Base-by-base conservation (phyloP, 78 protist genomes). In the Dictyostelium intermedium region DNA sequence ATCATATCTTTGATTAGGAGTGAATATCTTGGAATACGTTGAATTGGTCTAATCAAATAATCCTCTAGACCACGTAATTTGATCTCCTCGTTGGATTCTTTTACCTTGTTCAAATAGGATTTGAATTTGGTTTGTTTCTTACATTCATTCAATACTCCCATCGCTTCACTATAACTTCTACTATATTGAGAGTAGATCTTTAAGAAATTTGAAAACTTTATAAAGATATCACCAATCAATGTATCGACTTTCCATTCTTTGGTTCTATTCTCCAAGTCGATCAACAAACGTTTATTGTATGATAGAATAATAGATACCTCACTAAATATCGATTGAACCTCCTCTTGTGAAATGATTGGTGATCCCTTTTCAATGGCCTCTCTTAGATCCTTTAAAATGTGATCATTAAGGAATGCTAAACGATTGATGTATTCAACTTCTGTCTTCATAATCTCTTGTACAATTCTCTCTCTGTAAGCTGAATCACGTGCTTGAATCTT, bases 391-490 rank as follows among this genome's bases (percentile, higher is more conserved):
- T 89, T 89, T 18, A 89, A 56, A 30, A 80, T 32, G 35, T 61
- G 66, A 80, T 78, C 87, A 32, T 83, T 66, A 41, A 89, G 56
- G 34, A 47, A 89, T n/a, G 74, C 53, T 45, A 89, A 70, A 80
- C 94, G 85, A 32, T 60, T 80, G 10, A 89, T 23, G 35, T 89
- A 89, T 70, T 89, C 87, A 32, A 34, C 50, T 35, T 89, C 94
- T 8, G 94, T 89, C 32, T 80, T 80, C 69, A 56, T 63, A n/a
- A 89, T 89, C 72, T 89, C 94, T 43, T 81, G 85, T 23, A 83
- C 81, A 74, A 89, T 89, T 78, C 94, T 78, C 50, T 89, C 94
- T 89, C 94, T 89, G 18, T 89, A 89, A 1, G 94, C 94, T 63
- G 84, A 56, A 66, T 89, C 87, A 50, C 94, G 78, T 50, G 53